These are phyloP conservation scores for Apophysomyces variabilis DNA, from an alignment of 371 early-diverging fungal species.

Conservation along the genomic window DNA sequence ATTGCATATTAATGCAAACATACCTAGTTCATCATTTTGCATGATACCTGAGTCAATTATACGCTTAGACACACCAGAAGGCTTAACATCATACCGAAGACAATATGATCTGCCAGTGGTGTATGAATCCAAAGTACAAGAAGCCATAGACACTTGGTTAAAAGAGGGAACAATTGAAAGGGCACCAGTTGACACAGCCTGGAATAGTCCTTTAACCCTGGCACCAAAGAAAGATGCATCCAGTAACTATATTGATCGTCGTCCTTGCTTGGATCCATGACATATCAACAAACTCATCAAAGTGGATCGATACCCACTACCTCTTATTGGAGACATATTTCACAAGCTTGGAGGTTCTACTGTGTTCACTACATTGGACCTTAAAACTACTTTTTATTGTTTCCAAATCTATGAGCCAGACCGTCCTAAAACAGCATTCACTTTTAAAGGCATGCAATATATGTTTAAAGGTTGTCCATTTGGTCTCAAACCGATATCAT, in stretches of 20 bases:
- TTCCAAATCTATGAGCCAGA: neutral
- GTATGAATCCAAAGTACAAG: no score
- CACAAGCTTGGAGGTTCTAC: neutral
- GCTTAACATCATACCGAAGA: no score
- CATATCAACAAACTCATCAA: no score
- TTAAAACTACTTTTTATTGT: neutral
- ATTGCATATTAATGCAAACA: slow-evolving; percentile 14
- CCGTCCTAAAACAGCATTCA: neutral
- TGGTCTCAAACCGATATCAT: no score
- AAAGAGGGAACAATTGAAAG: slow-evolving; percentile 6
- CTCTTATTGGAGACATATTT: no score
- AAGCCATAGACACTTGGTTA: neutral
- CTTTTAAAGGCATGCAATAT: no score
- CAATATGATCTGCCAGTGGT: no score
- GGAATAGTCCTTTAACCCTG: slow-evolving; percentile 4
- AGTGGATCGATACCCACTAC: no score
- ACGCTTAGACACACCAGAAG: slow-evolving; percentile 2
- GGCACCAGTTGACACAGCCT: neutral
- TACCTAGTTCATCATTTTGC: slow-evolving; percentile 20
- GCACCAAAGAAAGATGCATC: neutral
- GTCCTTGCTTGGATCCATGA: no score
- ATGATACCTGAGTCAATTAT: slow-evolving; percentile 22
- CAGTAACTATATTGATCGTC: no score
- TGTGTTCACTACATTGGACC: neutral
- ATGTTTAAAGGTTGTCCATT: no score